A percentile compares a stretch with the other conserved stretches of the same genome.
Conservation (phyloP, 1,284 basidiomycete species). For the Fistulina hepatica region DNA sequence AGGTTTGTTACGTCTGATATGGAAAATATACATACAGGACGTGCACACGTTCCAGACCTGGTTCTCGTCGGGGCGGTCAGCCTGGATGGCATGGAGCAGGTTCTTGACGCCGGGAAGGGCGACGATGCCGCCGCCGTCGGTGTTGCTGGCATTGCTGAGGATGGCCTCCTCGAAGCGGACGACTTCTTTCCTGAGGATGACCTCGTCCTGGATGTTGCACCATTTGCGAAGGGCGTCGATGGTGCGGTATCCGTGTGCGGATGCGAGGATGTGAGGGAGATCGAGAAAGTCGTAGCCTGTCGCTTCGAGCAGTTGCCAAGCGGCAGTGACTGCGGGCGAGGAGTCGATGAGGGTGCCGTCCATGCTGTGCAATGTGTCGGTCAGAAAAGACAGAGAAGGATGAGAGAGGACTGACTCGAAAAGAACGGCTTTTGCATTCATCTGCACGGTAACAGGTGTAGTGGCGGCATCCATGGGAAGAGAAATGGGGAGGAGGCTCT, state of each 20-base stretch:
- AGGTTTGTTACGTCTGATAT: too few relatives aligned
- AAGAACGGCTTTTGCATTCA: too few relatives aligned
- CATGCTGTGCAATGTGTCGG: too few relatives aligned
- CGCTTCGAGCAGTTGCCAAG: conserved; percentile 30
- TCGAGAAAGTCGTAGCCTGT: conserved; percentile 28
- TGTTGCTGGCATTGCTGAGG: conserved; percentile 25
- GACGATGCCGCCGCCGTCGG: conserved; percentile 29
- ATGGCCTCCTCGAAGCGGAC: conserved; percentile 35
- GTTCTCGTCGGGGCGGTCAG: conserved; percentile 11
- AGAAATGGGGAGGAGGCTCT: too few relatives aligned
- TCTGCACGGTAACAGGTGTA: too few relatives aligned
- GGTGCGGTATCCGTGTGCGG: conserved; percentile 45
- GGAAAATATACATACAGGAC: too few relatives aligned
- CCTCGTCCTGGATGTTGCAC: conserved; percentile 38
- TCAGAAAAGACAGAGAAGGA: too few relatives aligned
- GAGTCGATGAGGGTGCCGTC: conserved; percentile 28
- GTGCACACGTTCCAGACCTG: conserved; percentile 24
- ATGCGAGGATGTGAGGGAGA: conserved; percentile 28
- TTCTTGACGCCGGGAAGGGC: conserved; percentile 30
- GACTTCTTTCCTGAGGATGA: conserved; percentile 32
- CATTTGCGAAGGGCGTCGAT: conserved; percentile 40
- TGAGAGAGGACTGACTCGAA: too few relatives aligned
- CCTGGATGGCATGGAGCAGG: conserved; percentile 22
- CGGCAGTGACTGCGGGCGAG: conserved; percentile 37
- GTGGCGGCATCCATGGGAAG: too few relatives aligned